Percentiles rank a stretch among this genome's conserved stretches.
These are phyloP conservation scores for Tetrapisispora arboricola DNA, from an alignment of 805 yeast species.

Conservation along the genomic window DNA sequence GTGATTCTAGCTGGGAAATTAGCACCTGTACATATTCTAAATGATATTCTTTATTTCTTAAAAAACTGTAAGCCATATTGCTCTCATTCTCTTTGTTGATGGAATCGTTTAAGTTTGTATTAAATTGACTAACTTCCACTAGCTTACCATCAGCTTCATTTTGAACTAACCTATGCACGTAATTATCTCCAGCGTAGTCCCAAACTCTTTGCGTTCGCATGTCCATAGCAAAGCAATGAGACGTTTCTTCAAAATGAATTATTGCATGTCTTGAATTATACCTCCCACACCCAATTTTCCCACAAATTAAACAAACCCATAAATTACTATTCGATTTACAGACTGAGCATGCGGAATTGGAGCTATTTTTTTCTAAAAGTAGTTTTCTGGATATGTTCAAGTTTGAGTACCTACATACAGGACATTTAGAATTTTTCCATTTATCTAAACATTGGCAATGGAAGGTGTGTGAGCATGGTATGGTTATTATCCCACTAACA, in stretches of 20 bases:
- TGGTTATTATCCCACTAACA: slow-evolving; percentile 72
- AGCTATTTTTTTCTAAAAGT: slow-evolving; percentile 20
- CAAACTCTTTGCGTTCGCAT: slow-evolving; percentile 75
- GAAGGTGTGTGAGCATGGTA: slow-evolving; percentile 87
- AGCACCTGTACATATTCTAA: slow-evolving; percentile 73
- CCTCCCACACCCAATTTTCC: slow-evolving; percentile 86
- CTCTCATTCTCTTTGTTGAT: slow-evolving; percentile 9
- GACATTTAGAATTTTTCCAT: slow-evolving; percentile 88
- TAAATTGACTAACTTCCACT: slow-evolving; percentile 53
- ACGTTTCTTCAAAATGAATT: slow-evolving; percentile 63
- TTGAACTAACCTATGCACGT: slow-evolving; percentile 77
- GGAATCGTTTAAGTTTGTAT: not conserved
- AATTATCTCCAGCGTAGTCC: slow-evolving; percentile 89
- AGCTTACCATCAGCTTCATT: slow-evolving; percentile 84
- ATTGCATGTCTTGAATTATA: slow-evolving; percentile 81
- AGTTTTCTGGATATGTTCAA: slow-evolving; percentile 23
- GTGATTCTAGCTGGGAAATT: slow-evolving; percentile 74
- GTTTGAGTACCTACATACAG: slow-evolving; percentile 76
- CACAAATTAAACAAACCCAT: slow-evolving; percentile 88
- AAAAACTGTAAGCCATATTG: slow-evolving; percentile 12
- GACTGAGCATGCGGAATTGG: slow-evolving; percentile 35
- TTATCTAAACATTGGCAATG: slow-evolving; percentile 81
- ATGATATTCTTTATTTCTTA: slow-evolving; percentile 48
- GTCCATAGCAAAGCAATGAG: slow-evolving; percentile 90
- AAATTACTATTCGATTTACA: slow-evolving; percentile 55